phyloP scores from a whole-genome alignment of 805 yeast genomes.

The Starmerella floris region DNA sequence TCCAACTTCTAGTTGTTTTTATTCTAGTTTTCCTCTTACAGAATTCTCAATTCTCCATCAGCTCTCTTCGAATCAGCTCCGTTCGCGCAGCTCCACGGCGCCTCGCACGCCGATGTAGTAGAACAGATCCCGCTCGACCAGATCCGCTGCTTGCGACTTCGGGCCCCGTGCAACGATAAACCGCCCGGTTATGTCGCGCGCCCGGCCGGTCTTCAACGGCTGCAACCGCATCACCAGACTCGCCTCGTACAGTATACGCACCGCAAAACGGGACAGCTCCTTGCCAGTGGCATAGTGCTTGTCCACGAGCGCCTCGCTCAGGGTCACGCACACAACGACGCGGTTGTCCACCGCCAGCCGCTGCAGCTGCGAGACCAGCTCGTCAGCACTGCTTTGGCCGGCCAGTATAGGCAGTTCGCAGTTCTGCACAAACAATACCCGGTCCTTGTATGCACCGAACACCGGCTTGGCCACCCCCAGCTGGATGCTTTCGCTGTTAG shows the following conservation, averaged over 20 bases:
- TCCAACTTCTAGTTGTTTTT: no score
- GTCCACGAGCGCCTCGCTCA: constrained; percentile 28
- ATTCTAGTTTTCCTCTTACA: no score
- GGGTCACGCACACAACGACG: constrained; percentile 31
- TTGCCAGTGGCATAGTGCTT: constrained; percentile 26
- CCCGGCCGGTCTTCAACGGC: constrained; percentile 68
- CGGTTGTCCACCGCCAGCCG: constrained; percentile 26
- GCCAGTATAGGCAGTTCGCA: constrained; percentile 11
- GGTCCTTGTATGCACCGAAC: background rate
- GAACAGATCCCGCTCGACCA: constrained; percentile 12
- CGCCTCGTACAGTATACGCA: constrained; percentile 39
- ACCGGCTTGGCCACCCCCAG: background rate
- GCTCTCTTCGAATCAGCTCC: no score
- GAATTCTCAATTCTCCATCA: no score
- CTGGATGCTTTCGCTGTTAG: background rate
- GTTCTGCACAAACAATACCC: background rate
- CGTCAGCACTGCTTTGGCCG: constrained; percentile 23
- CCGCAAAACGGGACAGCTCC: constrained; percentile 35
- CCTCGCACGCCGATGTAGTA: constrained; percentile 9
- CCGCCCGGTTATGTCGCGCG: constrained; percentile 69
- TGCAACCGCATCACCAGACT: constrained; percentile 41
- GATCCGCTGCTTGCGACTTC: background rate
- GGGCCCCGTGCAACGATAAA: constrained; percentile 49
- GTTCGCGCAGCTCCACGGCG: constrained; percentile 6
- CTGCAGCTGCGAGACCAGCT: constrained; percentile 28